Evolutionary conservation across 2,329 filamentous ascomycete genomes (phyloP), one percentile per base, ranked within the genome.

Genomic region (Conoideocrella luteorostrata): DNA sequence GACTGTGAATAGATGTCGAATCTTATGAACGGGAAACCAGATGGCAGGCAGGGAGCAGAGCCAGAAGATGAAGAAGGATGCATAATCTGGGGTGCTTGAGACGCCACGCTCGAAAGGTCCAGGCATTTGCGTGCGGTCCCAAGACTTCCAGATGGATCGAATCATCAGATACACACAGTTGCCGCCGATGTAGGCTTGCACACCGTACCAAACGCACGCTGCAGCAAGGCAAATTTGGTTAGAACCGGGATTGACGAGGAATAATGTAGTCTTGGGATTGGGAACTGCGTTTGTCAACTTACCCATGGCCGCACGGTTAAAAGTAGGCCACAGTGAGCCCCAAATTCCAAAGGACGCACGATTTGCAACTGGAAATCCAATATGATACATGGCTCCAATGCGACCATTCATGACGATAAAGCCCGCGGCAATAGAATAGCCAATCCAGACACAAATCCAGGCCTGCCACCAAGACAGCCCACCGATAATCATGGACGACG

Each of bases 401-500:
- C 88, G 81, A 51, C 87, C 88, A 5, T 86, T 94, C 50, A 83
- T 49, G 56, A 80, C 84, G 50, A 94, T 75, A 64, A 95, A 94
- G 58, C 68, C 69, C 24, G 74, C 87, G 0, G 88, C 80, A 50
- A 95, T 82, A 30, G 80, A 72, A 59, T 95, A 95, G 43, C 90
- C 89, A 22, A 90, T 67, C 83, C 88, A 91, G 34, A 95, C 86
- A 57, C 86, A 89, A n/a, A 88, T 67, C 83, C 85, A 88, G 12
- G 86, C 84, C 66, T 95, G 88, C 88, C 88, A 95, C 88, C 88
- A 95, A 7, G 86, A 87, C 18, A 94, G 71, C 11, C 88, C 87
- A 38, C 68, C 71, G 1, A 84, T 77, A 26, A 94, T 87, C 78
- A 88, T 89, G 29, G 85, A 82, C 1, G 85, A 88, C 0, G 86